A percentile compares a stretch with the other conserved stretches of the same genome.
Evolutionary conservation across 805 yeast genomes (phyloP).

Genomic region (Wickerhamomyces hampshirensis): DNA sequence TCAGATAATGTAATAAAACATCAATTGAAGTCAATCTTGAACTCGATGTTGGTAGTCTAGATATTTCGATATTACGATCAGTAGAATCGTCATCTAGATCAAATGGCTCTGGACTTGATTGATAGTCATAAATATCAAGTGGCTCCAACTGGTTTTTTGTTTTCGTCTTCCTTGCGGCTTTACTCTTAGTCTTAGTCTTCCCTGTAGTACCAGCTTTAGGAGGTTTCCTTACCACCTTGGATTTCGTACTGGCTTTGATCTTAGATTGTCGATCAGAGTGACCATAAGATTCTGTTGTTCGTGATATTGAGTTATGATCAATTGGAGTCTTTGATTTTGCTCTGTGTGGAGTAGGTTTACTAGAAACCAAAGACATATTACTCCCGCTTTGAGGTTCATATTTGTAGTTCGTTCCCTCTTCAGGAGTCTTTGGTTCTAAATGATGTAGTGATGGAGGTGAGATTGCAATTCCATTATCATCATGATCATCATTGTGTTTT

Average conservation of each 20-base stretch:
- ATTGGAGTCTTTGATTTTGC: constrained; percentile 1
- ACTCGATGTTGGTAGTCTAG: constrained; percentile 18
- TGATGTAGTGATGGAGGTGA: constrained; percentile 1
- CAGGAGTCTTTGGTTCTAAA: constrained; percentile 3
- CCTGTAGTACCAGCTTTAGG: neutral
- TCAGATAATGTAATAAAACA: constrained; percentile 15
- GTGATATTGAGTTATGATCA: no score
- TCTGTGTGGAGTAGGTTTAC: constrained; percentile 8
- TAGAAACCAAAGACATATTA: constrained; percentile 12
- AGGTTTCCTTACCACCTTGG: neutral
- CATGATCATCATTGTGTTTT: neutral
- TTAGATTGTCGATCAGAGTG: neutral
- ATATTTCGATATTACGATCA: constrained; percentile 18
- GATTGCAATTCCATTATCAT: constrained; percentile 1
- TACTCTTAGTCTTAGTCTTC: constrained; percentile 3
- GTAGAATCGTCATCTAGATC: constrained; percentile 2
- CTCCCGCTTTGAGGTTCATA: constrained; percentile 6
- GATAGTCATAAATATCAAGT: constrained; percentile 4
- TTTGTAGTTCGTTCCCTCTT: constrained; percentile 1
- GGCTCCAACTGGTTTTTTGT: constrained; percentile 7
- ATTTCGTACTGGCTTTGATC: neutral
- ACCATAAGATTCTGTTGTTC: no score
- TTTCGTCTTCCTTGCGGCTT: constrained; percentile 3
- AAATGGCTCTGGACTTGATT: neutral
- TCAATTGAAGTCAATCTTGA: constrained; percentile 17